Percentiles rank a stretch among this genome's conserved stretches.
Conservation (phyloP, 108 stramenopile genomes). For the Aurantiochytrium sp. region DNA sequence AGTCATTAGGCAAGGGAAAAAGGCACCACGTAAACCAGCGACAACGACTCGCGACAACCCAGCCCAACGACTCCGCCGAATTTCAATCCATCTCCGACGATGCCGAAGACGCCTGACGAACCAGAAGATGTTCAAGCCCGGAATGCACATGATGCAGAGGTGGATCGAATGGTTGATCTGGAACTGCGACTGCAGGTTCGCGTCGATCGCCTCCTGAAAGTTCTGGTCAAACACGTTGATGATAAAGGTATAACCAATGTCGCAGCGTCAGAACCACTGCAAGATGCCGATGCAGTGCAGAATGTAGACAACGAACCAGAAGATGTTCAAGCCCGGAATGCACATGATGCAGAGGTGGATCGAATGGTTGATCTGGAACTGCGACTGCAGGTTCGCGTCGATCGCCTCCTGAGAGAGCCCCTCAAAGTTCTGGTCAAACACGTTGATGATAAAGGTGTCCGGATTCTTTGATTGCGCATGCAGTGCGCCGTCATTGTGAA, state of each 20-base stretch:
- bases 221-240: neutral
- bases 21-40: too few relatives aligned
- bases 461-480: neutral
- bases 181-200: neutral
- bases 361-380: constrained; percentile 10
- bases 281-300: too few relatives aligned
- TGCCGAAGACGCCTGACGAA: neutral
- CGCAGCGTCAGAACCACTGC: too few relatives aligned
- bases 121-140: neutral
- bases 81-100: too few relatives aligned
- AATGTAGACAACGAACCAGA: neutral
- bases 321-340: neutral
- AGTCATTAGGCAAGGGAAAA: too few relatives aligned
- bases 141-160: neutral
- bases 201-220: neutral
- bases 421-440: neutral
- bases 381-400: neutral
- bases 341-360: neutral
- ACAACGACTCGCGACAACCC: too few relatives aligned
- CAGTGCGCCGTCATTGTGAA: neutral
- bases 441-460: neutral
- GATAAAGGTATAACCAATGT: too few relatives aligned
- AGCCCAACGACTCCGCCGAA: too few relatives aligned
- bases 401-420: neutral
- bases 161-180: constrained; percentile 9